Percentiles rank a stretch among this genome's conserved stretches.
Evolutionary conservation across 208 protist species (phyloP).

Genomic region (Trypanosoma conorhini): DNA sequence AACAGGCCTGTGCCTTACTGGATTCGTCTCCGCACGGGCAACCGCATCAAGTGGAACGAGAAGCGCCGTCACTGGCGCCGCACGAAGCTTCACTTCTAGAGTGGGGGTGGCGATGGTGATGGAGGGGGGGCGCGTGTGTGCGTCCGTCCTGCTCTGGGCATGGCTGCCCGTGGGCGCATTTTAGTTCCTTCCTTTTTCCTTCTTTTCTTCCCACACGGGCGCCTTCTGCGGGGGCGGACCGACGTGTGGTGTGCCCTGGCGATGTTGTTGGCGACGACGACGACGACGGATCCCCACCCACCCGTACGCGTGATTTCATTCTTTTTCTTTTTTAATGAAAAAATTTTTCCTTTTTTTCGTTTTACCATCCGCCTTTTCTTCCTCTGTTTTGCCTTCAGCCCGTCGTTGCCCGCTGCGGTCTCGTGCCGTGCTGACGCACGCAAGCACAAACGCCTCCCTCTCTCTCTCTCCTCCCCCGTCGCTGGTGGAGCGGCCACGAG

Average conservation of each 20-base stretch:
- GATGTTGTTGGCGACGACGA: not conserved
- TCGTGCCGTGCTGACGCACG: not conserved
- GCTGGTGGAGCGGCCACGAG: not conserved
- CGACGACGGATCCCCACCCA: not conserved
- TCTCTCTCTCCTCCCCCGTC: not conserved
- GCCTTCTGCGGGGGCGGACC: not conserved
- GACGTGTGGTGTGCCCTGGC: not conserved
- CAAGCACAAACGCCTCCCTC: not conserved
- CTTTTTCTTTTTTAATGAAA: constrained; percentile 10
- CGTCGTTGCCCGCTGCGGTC: not conserved
- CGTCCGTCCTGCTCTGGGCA: not conserved
- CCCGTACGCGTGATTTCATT: constrained; percentile 11
- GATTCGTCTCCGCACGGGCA: constrained; percentile 92
- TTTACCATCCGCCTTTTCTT: not conserved
- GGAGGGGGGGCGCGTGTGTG: not conserved
- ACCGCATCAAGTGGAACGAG: constrained; percentile 94
- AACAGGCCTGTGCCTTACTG: constrained; percentile 95
- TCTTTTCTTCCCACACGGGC: no score
- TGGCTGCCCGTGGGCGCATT: not conserved
- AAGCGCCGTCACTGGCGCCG: constrained; percentile 96
- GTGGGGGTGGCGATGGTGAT: not conserved
- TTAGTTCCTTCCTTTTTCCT: no score
- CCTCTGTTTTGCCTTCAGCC: not conserved
- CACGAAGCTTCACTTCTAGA: constrained; percentile 94
- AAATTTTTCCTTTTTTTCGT: not conserved